Conservation (phyloP, 495 filamentous ascomycete genomes). For the Penicillium fimorum region DNA sequence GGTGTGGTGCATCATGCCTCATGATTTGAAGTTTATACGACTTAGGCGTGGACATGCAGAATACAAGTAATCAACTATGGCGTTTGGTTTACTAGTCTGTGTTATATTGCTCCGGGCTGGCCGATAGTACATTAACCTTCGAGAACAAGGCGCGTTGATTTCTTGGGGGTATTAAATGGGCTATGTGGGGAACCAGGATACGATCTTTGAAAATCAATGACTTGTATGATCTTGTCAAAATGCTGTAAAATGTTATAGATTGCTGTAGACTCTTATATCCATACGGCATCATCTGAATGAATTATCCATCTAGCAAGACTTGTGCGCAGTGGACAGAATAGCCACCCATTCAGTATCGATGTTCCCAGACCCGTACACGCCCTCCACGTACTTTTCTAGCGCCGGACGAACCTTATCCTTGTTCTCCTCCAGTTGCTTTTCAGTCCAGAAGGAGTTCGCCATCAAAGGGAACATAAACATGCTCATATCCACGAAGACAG, state of each 20-base stretch:
- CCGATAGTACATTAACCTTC: slow-evolving; percentile 28
- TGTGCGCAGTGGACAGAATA: slow-evolving; percentile 35
- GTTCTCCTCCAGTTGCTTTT: slow-evolving; percentile 28
- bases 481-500: slow-evolving; percentile 32
- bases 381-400: slow-evolving; percentile 32
- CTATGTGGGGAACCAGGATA: slow-evolving; percentile 29
- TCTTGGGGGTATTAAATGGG: slow-evolving; percentile 28
- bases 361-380: slow-evolving; percentile 31
- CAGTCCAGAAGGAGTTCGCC: slow-evolving; percentile 32
- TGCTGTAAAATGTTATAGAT: background rate
- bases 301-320: slow-evolving; percentile 16
- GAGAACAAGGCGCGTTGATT: slow-evolving; percentile 31
- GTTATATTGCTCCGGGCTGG: slow-evolving; percentile 28
- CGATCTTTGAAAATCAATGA: slow-evolving; percentile 29
- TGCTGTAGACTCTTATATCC: background rate
- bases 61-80: slow-evolving; percentile 33
- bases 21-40: slow-evolving; percentile 28
- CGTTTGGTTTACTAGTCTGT: slow-evolving; percentile 39
- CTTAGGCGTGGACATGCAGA: slow-evolving; percentile 8
- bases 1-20: slow-evolving; percentile 43
- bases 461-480: slow-evolving; percentile 30
- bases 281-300: background rate
- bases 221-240: slow-evolving; percentile 24
- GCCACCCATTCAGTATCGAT: slow-evolving; percentile 35
- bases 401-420: slow-evolving; percentile 24